A percentile compares a stretch with the other conserved stretches of the same genome.
Conservation (phyloP, 2,329 filamentous ascomycete genomes). For the Cercospora sp. region DNA sequence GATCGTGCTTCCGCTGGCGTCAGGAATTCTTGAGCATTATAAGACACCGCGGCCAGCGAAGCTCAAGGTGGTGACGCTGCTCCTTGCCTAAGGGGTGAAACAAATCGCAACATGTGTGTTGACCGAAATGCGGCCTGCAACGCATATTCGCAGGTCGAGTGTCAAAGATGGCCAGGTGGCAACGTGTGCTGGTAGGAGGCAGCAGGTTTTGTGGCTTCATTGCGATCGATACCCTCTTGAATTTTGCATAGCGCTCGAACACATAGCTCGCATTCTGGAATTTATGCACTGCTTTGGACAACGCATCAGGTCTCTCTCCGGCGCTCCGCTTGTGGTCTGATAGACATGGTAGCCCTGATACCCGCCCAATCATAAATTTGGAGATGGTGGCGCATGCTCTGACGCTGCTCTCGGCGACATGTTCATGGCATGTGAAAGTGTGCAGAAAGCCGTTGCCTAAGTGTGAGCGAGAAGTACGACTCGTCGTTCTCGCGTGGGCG, state of each 20-base stretch:
- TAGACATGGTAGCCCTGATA: slow-evolving; percentile 7
- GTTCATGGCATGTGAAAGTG: not conserved
- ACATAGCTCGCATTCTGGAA: not conserved
- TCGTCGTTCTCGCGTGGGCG: not conserved
- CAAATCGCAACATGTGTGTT: too few species aligned
- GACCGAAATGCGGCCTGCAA: too few species aligned
- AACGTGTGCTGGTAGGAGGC: not conserved
- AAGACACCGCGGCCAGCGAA: too few species aligned
- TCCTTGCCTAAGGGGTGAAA: too few species aligned
- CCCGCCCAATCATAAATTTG: not conserved
- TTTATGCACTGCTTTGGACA: not conserved
- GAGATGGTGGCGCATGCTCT: not conserved
- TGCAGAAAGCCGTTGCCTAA: not conserved
- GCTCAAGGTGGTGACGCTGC: too few species aligned
- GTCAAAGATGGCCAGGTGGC: too few species aligned
- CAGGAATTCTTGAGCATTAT: too few species aligned
- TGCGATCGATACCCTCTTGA: not conserved
- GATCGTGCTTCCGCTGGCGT: too few species aligned
- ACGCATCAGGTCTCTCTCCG: not conserved
- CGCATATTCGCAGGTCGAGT: too few species aligned
- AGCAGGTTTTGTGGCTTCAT: not conserved
- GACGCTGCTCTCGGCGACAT: not conserved
- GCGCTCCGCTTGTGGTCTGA: not conserved
- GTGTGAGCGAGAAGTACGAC: not conserved
- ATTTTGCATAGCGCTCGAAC: not conserved